Evolutionary conservation across 2,329 filamentous ascomycete species (phyloP).

Genomic region (Aspergillus sp.): DNA sequence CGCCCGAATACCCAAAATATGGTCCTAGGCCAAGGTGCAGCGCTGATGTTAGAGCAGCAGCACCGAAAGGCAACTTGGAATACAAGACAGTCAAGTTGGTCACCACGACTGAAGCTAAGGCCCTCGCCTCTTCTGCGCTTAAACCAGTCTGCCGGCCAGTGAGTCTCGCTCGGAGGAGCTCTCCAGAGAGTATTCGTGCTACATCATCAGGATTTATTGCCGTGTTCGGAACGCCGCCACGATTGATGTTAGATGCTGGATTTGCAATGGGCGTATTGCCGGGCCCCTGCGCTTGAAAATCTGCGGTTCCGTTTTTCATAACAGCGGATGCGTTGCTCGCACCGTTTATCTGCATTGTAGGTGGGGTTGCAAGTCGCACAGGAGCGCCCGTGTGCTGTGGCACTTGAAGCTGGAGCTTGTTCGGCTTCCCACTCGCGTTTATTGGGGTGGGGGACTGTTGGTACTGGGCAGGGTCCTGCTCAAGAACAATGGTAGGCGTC

Average conservation of each 20-base stretch:
- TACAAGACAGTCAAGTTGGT: slow-evolving; percentile 31
- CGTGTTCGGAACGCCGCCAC: slow-evolving; percentile 7
- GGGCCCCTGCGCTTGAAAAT: slow-evolving; percentile 3
- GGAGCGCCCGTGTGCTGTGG: slow-evolving; percentile 42
- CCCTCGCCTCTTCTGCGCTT: slow-evolving; percentile 30
- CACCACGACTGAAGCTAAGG: slow-evolving; percentile 33
- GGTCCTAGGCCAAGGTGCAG: slow-evolving; percentile 39
- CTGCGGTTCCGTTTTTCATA: slow-evolving; percentile 19
- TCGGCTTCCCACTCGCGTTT: slow-evolving; percentile 27
- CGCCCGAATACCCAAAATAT: slow-evolving; percentile 29
- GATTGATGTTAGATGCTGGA: slow-evolving; percentile 8
- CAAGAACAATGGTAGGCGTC: slow-evolving; percentile 45
- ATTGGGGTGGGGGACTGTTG: slow-evolving; percentile 29
- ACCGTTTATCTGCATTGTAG: slow-evolving; percentile 41
- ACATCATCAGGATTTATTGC: slow-evolving; percentile 33
- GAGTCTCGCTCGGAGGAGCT: slow-evolving; percentile 32
- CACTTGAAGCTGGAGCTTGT: slow-evolving; percentile 45
- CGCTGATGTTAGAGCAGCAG: slow-evolving; percentile 29
- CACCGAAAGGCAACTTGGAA: slow-evolving; percentile 24
- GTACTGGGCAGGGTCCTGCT: slow-evolving; percentile 36
- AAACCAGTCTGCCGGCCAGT: slow-evolving; percentile 30
- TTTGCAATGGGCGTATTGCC: slow-evolving; percentile 5
- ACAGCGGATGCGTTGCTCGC: slow-evolving; percentile 23
- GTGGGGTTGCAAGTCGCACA: slow-evolving; percentile 45
- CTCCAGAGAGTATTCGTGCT: slow-evolving; percentile 30